Base-by-base conservation (phyloP, 352 stramenopile genomes). In the Pythium coloratum region DNA sequence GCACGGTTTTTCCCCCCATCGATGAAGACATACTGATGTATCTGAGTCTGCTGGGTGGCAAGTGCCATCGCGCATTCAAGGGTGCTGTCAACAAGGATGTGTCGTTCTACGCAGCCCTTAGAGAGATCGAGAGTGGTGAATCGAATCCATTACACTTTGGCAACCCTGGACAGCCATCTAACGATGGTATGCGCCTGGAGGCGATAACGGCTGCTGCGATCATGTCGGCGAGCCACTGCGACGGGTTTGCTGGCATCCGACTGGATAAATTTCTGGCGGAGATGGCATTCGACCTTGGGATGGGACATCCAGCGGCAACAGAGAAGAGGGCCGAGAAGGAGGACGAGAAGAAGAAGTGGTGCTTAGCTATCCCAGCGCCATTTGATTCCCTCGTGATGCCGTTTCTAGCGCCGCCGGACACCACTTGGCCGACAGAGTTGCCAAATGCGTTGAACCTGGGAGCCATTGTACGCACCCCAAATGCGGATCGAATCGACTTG, bases 1-100 rank as follows among this genome's bases (percentile, higher is more conserved):
- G 18, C 18, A 14, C 18, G 28, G 14, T 59, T 13, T 76, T 76
- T 12, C 63, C 71, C 10, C 16, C 34, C 44, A 66, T 78, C 1
- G 42, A 71, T 5, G 38, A 75, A 33, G 72, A 79, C 28, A 8
- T 80, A 47, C 14, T 80, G 60, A 61, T 80, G 49, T 77, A 80
- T 32, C 38, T 80, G 24, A 59, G 67, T 18, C 46, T 80, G 24
- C 47, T 80, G 40, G 70, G 62, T 3, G 73, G 73, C 8, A 75
- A 77, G 18, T 6, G 13, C 42, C 7, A 50, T 26, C 42, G 42
- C n/a, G 16, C 42, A 8, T 24, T 50, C 42, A 3, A 1, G 18
- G 13, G 26, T 9, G 42, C 6, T 50, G 14, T 12, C 16, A 16
- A 16, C n/a, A 16, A 50, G 42, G 24, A 28, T 26, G 42, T 50